Conservation (phyloP, 257 asterid genomes). For the Primulina tabacum region DNA sequence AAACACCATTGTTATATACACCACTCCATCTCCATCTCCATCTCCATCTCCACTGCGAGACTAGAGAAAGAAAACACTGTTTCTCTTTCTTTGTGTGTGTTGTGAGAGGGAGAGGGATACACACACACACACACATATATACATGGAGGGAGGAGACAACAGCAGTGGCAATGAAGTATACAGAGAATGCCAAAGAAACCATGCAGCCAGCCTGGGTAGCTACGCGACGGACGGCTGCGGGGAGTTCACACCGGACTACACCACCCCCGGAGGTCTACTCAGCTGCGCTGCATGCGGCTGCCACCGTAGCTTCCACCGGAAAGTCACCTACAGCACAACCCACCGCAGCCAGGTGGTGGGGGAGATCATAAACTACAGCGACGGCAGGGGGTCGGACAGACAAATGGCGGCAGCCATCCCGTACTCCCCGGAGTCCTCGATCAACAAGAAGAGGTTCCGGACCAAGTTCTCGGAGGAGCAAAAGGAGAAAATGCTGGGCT, state of each 20-base stretch:
- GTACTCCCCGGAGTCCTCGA: conserved; percentile 26
- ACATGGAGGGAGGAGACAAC: conserved; percentile 47
- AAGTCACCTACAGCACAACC: conserved; percentile 23
- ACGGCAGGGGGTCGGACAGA: not conserved
- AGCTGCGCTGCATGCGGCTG: conserved; percentile 79
- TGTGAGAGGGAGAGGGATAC: not conserved
- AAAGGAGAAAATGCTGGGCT: conserved; percentile 64
- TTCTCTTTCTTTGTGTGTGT: not conserved
- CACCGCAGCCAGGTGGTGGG: conserved; percentile 16
- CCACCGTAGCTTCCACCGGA: conserved; percentile 70
- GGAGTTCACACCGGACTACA: conserved; percentile 43
- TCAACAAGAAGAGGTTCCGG: conserved; percentile 57
- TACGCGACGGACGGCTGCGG: conserved; percentile 87
- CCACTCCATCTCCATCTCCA: not conserved
- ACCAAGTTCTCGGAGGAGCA: conserved; percentile 67
- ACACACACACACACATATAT: no score
- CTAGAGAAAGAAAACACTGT: conserved; percentile 6
- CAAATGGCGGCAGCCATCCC: conserved; percentile 7
- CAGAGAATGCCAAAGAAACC: conserved; percentile 64
- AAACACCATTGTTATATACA: not conserved
- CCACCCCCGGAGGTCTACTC: conserved; percentile 22
- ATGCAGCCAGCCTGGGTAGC: conserved; percentile 82
- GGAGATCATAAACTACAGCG: conserved; percentile 24
- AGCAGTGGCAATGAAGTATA: conserved; percentile 32
- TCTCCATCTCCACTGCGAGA: not conserved